Evolutionary conservation across 306 rosid species (phyloP), one percentile per base, ranked within the genome.

Genomic region (Luffa aegyptiaca): DNA sequence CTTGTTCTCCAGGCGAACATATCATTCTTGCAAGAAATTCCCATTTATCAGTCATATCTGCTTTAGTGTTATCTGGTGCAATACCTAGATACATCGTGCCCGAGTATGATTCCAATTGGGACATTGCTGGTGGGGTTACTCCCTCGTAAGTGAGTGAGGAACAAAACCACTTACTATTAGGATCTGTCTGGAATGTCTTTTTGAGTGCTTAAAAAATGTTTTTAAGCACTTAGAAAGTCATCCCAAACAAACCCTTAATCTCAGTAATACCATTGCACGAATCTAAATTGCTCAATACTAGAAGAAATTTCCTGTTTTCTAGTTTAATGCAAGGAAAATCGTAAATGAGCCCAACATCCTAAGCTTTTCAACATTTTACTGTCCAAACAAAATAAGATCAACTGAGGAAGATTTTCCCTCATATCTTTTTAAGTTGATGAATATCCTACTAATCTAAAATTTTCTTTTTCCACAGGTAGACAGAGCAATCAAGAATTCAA

Each of bases 81-180:
- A 86, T 56, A 79, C 98, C 98, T 13, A 90, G 76, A 85, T 94
- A 89, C 86, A 86, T 92, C 64, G 65, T 92, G 76, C 98, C 98
- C n/a, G 90, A 92, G 76, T 90, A 86, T 83, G 81, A 87, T 26
- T 82, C 82, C 81, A 84, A 83, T 8, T 94, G 97, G 97, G 93
- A 92, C 84, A 89, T 92, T 31, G 87, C 94, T 21, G 87, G 85
- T 3, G 96, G 92, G 49, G 88, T 92, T 73, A 84, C 85, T 80
- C 86, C 91, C 44, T 86, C 84, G 9, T 92, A 90, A 90, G 98
- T 81, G 49, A 77, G 90, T 82, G 59, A 73, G 14, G 49, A 59
- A 14, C 59, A 52, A 42, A 18, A 69, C 73, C 0, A 26, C 31
- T 26, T 26, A 26, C 31, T 26, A 26, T 26, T 26, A 26, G 31